Evolutionary conservation across 2,329 filamentous ascomycete species (phyloP), one percentile per base, ranked within the genome.

Genomic region (Hypoxylon sp.): DNA sequence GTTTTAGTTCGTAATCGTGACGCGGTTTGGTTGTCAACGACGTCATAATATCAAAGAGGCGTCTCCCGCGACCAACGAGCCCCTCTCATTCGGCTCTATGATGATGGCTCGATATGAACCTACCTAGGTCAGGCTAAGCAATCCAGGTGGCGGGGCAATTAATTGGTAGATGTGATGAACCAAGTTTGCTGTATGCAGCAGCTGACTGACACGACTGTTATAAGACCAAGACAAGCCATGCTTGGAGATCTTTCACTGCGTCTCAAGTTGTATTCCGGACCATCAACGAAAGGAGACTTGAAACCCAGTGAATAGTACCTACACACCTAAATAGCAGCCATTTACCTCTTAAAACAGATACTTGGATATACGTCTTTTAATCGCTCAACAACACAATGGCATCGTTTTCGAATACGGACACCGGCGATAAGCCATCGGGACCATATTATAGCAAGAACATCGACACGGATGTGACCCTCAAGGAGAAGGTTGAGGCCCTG

Each of bases 391-490:
- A 5, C 19, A 48, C 48, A 48, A 72, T 72, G 69, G 14, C 69
- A 14, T 43, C 61, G 14, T 71, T 70, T 60, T 72, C 69, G n/a
- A 72, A 72, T 14, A 61, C 67, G 14, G 53, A 65, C 30, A 72
- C 69, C 2, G 69, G 65, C 41, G 28, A 52, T 50, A 72, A 72
- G 53, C 51, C 69, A 13, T 62, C 78, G 3, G 88, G 90, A 76
- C 89, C 89, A 10, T 92, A 92, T 82, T 89, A 85, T 69, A 80
- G 84, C 65, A 88, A 89, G 82, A 91, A 90, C 80, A 78, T 84
- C 45, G 85, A 91, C 56, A 83, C 89, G 60, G 80, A 83, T 5
- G 82, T 82, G 7, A 82, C 86, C 10, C 80, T 91, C 45, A 85
- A 89, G 71, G 84, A 91, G 74, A 92, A 92, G 80, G 83, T 91